These are phyloP conservation scores for Suhomyces wounanorum DNA, from an alignment of 1,139 yeast genomes.

Conservation along the genomic window DNA sequence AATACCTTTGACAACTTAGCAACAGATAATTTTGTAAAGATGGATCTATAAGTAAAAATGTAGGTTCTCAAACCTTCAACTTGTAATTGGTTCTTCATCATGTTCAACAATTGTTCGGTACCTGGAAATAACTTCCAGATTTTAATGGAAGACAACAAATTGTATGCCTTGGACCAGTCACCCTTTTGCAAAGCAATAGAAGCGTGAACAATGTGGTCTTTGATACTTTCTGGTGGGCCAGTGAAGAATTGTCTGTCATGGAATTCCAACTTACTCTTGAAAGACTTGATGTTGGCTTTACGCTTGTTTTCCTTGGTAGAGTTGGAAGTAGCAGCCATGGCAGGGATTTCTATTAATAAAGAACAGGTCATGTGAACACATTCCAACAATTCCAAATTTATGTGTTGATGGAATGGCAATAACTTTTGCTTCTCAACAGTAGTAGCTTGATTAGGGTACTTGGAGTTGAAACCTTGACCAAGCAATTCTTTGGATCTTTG, in stretches of 20 bases:
- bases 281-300: conserved; percentile 74
- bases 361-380: conserved; percentile 92
- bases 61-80: conserved; percentile 89
- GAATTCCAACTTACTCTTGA: conserved; percentile 89
- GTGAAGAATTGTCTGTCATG: conserved; percentile 94
- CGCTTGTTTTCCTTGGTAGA: conserved; percentile 57
- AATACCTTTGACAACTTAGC: conserved; percentile 65
- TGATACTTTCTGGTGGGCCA: conserved; percentile 97
- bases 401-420: conserved; percentile 98
- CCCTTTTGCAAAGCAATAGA: conserved; percentile 88
- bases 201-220: conserved; percentile 92
- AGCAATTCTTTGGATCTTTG: conserved; percentile 87
- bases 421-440: conserved; percentile 76
- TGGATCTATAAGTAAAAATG: conserved; percentile 78
- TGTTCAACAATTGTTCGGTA: conserved; percentile 60
- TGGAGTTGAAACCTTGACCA: conserved; percentile 88
- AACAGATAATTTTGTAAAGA: conserved; percentile 76
- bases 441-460: conserved; percentile 57
- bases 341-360: conserved; percentile 88
- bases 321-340: conserved; percentile 58
- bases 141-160: conserved; percentile 72
- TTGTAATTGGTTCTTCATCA: conserved; percentile 79
- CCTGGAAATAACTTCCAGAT: conserved; percentile 87
- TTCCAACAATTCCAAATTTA: conserved; percentile 91
- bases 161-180: conserved; percentile 81